Evolutionary conservation across 1,139 yeast species (phyloP), one percentile per base, ranked within the genome.

Genomic region (Candida sp.): DNA sequence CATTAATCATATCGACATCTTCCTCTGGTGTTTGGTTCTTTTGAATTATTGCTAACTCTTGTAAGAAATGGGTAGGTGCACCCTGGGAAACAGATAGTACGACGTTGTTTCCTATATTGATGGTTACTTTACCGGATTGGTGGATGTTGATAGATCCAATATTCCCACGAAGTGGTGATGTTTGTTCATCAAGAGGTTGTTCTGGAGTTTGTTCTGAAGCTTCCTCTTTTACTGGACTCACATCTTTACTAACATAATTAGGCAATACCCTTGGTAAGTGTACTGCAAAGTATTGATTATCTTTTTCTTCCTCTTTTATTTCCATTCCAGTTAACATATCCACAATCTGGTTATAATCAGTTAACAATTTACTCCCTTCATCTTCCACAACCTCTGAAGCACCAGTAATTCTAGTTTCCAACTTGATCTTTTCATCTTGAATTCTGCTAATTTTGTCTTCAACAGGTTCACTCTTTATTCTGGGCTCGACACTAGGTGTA

Each of bases 111-210:
- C 96, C 97, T 43, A 90, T 69, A 48, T 80, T 78, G 63, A 90
- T 78, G 9, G 93, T 75, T 35, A 89, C 66, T 57, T 79, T 86
- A 5, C 97, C 97, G 0, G 96, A 87, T 55, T 82, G 77, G 61
- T 89, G 97, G 42, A 87, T 72, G 47, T 91, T 79, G 35, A 90
- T 57, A 25, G 75, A 73, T 4, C 97, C 97, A 21, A 88, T 75
- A 45, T 73, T 73, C 1, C 97, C 97, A 32, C 46, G 64, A 49
- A 46, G 48, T 8, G 39, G 39, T 8, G 45, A 45, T 3, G 52
- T 48, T 37, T 50, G 42, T 38, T 45, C 42, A 21, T 49, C 43
- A 4, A 39, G 30, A 15, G 37, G 33, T 12, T 35, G 40, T 21
- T 39, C 52, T 22, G 44, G 47, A 5, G 45, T 49, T 33, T 27